These are phyloP conservation scores for Plenodomus lindquistii DNA, from an alignment of 2,329 filamentous ascomycete genomes.

Conservation along the genomic window DNA sequence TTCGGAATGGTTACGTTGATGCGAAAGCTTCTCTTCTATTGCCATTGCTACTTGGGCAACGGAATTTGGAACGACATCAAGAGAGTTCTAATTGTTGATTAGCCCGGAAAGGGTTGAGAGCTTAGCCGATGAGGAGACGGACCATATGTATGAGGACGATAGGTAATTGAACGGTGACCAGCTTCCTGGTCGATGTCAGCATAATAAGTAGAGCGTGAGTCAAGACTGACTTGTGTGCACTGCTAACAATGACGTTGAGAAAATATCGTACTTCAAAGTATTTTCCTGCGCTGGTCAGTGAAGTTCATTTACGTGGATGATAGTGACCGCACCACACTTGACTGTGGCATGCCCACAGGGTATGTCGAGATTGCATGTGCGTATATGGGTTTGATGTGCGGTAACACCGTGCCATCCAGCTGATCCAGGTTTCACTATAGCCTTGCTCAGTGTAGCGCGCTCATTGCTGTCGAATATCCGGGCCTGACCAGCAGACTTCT, in stretches of 20 bases:
- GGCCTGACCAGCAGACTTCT: constrained; percentile 55
- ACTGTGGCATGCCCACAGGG: constrained; percentile 57
- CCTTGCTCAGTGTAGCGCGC: constrained; percentile 51
- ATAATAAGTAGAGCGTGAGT: neutral
- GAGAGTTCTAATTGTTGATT: constrained; percentile 48
- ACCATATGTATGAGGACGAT: constrained; percentile 61
- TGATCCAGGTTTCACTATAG: constrained; percentile 48
- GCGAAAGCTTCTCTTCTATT: constrained; percentile 55
- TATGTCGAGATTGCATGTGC: constrained; percentile 55
- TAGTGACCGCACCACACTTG: constrained; percentile 47
- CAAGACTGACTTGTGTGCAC: constrained; percentile 47
- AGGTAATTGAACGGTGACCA: constrained; percentile 58
- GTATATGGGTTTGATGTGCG: constrained; percentile 50
- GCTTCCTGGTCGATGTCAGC: constrained; percentile 45
- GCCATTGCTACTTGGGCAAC: constrained; percentile 60
- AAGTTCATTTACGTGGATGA: neutral
- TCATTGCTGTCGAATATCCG: constrained; percentile 59
- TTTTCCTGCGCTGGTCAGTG: constrained; percentile 46
- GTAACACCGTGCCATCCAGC: constrained; percentile 54
- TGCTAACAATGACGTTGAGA: constrained; percentile 54
- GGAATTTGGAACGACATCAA: constrained; percentile 60
- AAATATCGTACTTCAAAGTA: constrained; percentile 62
- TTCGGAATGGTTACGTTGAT: constrained; percentile 27
- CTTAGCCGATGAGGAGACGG: constrained; percentile 1
- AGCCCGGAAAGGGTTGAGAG: neutral